These are phyloP conservation scores for Aspergillus phoenicis DNA, from an alignment of 2,329 filamentous ascomycete genomes.

Conservation along the genomic window DNA sequence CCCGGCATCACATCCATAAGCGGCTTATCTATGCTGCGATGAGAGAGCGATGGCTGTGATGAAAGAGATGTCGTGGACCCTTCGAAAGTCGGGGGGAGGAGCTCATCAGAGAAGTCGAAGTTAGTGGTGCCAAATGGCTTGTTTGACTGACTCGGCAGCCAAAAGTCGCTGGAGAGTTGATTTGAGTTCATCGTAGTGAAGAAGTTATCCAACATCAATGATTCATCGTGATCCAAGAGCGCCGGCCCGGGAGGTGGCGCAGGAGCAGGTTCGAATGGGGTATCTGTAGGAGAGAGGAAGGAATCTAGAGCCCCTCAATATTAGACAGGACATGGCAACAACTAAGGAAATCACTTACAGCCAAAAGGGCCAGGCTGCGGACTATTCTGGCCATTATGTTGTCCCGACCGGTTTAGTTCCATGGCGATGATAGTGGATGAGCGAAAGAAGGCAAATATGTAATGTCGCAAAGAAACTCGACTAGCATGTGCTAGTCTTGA, in stretches of 20 bases:
- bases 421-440: slow-evolving; percentile 26
- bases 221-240: slow-evolving; percentile 62
- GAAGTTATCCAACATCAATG: slow-evolving; percentile 57
- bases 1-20: slow-evolving; percentile 27
- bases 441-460: slow-evolving; percentile 1
- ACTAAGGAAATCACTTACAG: slow-evolving; percentile 56
- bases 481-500: slow-evolving; percentile 26
- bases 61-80: slow-evolving; percentile 67
- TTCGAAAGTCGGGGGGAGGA: slow-evolving; percentile 67
- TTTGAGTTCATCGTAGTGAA: slow-evolving; percentile 47
- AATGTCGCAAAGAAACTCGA: slow-evolving; percentile 12
- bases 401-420: slow-evolving; percentile 36
- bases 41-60: slow-evolving; percentile 53
- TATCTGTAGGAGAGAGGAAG: slow-evolving; percentile 39
- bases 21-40: slow-evolving; percentile 31
- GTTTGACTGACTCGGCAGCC: slow-evolving; percentile 34
- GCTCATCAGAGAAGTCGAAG: slow-evolving; percentile 49
- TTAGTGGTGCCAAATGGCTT: slow-evolving; percentile 32
- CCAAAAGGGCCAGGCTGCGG: slow-evolving; percentile 65
- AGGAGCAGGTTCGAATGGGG: slow-evolving; percentile 54
- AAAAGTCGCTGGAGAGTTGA: slow-evolving; percentile 43
- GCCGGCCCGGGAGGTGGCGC: slow-evolving; percentile 66
- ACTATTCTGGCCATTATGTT: slow-evolving; percentile 48
- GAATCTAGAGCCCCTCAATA: slow-evolving; percentile 29
- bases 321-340: slow-evolving; percentile 15